Conservation (phyloP, 2,329 filamentous ascomycete species). For the Beauveria caledonica region DNA sequence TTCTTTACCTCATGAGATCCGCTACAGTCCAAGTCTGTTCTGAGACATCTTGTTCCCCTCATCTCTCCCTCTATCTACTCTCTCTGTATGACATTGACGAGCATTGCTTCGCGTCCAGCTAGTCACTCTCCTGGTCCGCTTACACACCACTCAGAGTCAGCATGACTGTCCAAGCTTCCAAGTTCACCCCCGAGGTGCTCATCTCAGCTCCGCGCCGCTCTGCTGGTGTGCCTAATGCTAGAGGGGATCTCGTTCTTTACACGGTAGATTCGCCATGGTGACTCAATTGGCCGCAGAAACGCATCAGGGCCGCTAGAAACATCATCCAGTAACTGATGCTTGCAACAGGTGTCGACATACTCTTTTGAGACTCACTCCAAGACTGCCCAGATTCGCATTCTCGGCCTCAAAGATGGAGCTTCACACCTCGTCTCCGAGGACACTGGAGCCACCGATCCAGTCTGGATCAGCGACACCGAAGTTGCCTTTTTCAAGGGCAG, state of each 20-base stretch:
- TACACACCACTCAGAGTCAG: slow-evolving; percentile 13
- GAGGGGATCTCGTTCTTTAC: slow-evolving; percentile 57
- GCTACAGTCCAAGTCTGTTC: neutral
- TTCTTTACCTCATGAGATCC: slow-evolving; percentile 9
- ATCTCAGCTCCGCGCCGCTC: slow-evolving; percentile 69
- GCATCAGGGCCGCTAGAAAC: neutral
- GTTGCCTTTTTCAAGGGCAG: slow-evolving; percentile 45
- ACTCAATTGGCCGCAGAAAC: neutral
- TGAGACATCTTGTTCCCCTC: neutral
- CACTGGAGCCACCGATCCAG: slow-evolving; percentile 57
- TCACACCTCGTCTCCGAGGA: slow-evolving; percentile 60
- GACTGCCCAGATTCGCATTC: slow-evolving; percentile 57
- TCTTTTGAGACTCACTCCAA: slow-evolving; percentile 69
- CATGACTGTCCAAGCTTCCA: slow-evolving; percentile 64
- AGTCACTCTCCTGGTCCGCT: slow-evolving; percentile 12
- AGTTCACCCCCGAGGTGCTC: slow-evolving; percentile 70
- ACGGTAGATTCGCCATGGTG: slow-evolving; percentile 34
- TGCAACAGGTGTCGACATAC: slow-evolving; percentile 56
- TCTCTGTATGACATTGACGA: neutral
- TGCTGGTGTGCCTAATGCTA: slow-evolving; percentile 58
- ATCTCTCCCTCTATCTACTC: neutral
- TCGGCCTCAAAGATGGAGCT: slow-evolving; percentile 60
- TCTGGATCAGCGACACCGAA: slow-evolving; percentile 65
- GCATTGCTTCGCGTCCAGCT: neutral
- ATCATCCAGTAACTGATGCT: too few relatives aligned